Percentiles rank a stretch among this genome's conserved stretches.
phyloP scores from a whole-genome alignment of 78 protist genomes.

The Dictyostelium discoideum region DNA sequence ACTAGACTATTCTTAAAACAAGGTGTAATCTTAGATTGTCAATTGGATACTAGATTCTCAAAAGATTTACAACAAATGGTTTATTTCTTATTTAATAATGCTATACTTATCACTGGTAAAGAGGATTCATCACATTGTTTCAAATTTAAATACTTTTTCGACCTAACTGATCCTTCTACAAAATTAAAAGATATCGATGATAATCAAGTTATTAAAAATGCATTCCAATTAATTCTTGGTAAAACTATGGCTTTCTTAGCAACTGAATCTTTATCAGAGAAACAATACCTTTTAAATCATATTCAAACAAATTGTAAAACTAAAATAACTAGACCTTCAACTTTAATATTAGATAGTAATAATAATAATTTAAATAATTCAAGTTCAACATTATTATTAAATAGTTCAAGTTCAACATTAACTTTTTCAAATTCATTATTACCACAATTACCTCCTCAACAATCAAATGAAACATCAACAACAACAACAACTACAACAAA shows the following conservation, averaged over 20 bases:
- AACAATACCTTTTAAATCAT: not conserved
- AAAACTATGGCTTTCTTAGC: slow-evolving; percentile 30
- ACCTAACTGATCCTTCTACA: not conserved
- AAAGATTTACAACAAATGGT: slow-evolving; percentile 12
- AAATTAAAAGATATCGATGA: slow-evolving; percentile 64
- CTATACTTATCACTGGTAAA: slow-evolving; percentile 13
- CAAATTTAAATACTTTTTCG: slow-evolving; percentile 60
- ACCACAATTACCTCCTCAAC: not conserved
- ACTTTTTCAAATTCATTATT: not conserved
- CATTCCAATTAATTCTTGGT: slow-evolving; percentile 37
- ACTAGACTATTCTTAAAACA: slow-evolving; percentile 52
- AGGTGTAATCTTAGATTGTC: slow-evolving; percentile 28
- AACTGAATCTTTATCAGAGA: not conserved
- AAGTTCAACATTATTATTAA: not conserved
- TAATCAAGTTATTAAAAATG: slow-evolving; percentile 44
- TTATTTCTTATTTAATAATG: slow-evolving; percentile 41
- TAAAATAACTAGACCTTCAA: not conserved
- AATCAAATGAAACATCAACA: not conserved
- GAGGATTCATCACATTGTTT: not conserved
- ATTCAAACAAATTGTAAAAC: slow-evolving; percentile 13
- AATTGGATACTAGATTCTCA: slow-evolving; percentile 47
- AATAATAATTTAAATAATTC: not conserved
- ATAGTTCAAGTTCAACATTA: not conserved
- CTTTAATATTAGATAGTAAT: not conserved
- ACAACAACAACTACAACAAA: not conserved